A percentile compares a stretch with the other conserved stretches of the same genome.
phyloP scores from a whole-genome alignment of 495 filamentous ascomycete genomes.

The Hamigera avellanea region DNA sequence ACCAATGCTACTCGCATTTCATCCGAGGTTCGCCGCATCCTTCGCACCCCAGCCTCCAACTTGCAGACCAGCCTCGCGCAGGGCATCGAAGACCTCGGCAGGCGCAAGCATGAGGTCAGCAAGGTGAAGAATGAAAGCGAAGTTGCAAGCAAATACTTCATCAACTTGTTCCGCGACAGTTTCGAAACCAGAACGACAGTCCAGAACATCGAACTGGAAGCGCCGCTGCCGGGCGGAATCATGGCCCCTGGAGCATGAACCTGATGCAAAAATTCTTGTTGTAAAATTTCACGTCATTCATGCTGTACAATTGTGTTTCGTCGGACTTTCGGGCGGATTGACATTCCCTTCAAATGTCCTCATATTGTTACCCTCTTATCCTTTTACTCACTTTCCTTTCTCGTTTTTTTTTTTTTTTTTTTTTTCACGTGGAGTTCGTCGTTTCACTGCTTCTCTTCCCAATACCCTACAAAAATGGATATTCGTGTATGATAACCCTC shows the following conservation, averaged over 20 bases:
- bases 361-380: not conserved
- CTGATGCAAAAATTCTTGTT: slow-evolving; percentile 6
- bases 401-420: too few species aligned
- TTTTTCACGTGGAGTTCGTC: too few species aligned
- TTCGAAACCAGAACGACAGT: slow-evolving; percentile 60
- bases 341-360: slow-evolving; percentile 5
- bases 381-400: too few species aligned
- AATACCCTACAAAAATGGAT: too few species aligned
- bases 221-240: slow-evolving; percentile 29
- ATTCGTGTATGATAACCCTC: not conserved
- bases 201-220: slow-evolving; percentile 72
- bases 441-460: too few species aligned
- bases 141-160: slow-evolving; percentile 74
- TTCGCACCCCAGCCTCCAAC: slow-evolving; percentile 72
- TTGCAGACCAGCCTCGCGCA: slow-evolving; percentile 69
- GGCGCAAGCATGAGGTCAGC: slow-evolving; percentile 64
- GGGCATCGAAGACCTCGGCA: slow-evolving; percentile 68
- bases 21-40: slow-evolving; percentile 70
- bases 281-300: not conserved
- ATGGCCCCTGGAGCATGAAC: slow-evolving; percentile 16
- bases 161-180: slow-evolving; percentile 70
- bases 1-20: slow-evolving; percentile 74
- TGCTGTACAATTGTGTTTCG: not conserved
- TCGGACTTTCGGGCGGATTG: not conserved
- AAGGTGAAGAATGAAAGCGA: slow-evolving; percentile 67